Evolutionary conservation across 805 yeast genomes (phyloP), one percentile per base, ranked within the genome.

Genomic region (Huiozyma naganishii): DNA sequence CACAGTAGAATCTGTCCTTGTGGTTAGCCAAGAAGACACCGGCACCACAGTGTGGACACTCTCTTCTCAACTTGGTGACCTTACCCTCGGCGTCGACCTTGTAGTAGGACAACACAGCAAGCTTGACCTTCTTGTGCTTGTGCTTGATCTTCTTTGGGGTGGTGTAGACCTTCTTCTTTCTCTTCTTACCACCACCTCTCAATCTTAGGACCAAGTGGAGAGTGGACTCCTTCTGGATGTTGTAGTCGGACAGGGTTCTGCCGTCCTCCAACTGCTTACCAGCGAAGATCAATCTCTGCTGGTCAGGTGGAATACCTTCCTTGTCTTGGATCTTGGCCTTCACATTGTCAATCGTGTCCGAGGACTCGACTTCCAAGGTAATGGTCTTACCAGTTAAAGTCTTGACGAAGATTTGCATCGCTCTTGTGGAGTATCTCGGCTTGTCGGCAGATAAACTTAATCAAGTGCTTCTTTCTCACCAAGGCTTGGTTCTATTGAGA

Each of bases 101-200:
- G 88, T 89, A 92, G 92, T 90, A 92, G 70, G 94, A 88, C 73
- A 92, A 84, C 72, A 92, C 97, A 74, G 97, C 97, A 69, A 92
- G 80, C 85, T 92, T 92, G 76, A 85, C 86, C 81, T 90, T 92
- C 86, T 85, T 92, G 84, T 87, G 96, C 84, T 88, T 89, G 94
- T 92, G 97, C 78, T 76, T 86, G 78, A 92, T 86, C 84, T 89
- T 94, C 89, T 92, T 92, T 80, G 98, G 98, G 70, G 97, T 90
- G 77, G 97, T 90, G 90, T 90, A 92, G 71, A 88, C 97, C 95
- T 90, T 90, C 96, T 92, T 92, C 92, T 92, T 92, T 83, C 95
- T 90, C 92, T 92, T 92, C 86, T 89, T 92, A 79, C 95, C 95
- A 76, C 95, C 96, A 77, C 97, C 97, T 78, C 97, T 86, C 70